Base-by-base conservation (phyloP, 805 yeast genomes). In the Ogataea parapolymorpha region DNA sequence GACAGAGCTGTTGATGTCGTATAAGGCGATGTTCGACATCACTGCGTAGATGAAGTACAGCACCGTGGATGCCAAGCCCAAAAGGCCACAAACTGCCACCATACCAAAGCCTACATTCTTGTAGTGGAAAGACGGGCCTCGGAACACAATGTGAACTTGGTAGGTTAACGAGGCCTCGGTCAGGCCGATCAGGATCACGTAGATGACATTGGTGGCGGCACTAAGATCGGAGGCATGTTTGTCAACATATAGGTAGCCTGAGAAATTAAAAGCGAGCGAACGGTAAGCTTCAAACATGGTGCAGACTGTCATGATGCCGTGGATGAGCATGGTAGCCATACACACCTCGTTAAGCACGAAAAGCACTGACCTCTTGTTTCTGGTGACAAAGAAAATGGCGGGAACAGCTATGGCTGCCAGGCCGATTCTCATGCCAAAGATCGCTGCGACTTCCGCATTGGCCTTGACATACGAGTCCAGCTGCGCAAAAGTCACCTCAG, bases 101-200 rank as follows among this genome's bases (percentile, higher is more conserved):
- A 76, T 55, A 0, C 62, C 5, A 27, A 58, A 41, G 1, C 80
- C 75, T 26, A 75, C 44, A 20, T 52, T 60, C 29, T 65, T 68
- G 23, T 72, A 65, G 6, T 43, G 30, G 10, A 48, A 28, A n/a
- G 70, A 71, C 14, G 80, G 77, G n/a, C 75, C 68, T 41, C 75
- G 71, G 65, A 86, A 86, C 36, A 93, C 79, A 24, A 83, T 75
- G 46, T 69, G 72, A 7, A 85, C 75, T 64, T 91, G 98, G 56
- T 79, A 79, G 2, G 80, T 70, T 54, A 91, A 63, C 0, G 93
- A 81, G 0, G 66, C 47, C 59, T 87, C 85, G 39, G 90, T 75
- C 8, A 77, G 66, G 0, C 71, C 63, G 14, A 86, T 72, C 32
- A 88, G 62, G 10, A 88, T 45, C 4, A 80, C 69, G 48, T 80